phyloP scores from a whole-genome alignment of 2,329 filamentous ascomycete species.

The Monosporascus cannonballus region DNA sequence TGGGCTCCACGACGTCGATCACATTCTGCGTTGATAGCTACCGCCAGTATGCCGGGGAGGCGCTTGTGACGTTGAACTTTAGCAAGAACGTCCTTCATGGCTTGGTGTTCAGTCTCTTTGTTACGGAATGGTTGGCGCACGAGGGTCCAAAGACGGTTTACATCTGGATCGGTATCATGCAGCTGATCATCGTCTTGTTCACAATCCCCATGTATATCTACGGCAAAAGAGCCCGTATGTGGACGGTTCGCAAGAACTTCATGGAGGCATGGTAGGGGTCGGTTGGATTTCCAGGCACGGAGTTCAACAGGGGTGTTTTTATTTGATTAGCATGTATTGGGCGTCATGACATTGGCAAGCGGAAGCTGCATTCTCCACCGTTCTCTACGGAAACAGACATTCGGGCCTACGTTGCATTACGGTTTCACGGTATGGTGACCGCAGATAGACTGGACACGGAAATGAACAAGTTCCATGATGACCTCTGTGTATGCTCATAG shows the following conservation, averaged over 20 bases:
- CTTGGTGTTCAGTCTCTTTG: slow-evolving; percentile 81
- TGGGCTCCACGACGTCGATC: slow-evolving; percentile 86
- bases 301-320: no score
- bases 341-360: no score
- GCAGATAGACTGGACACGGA: no score
- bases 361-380: no score
- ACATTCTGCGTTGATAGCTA: slow-evolving; percentile 94
- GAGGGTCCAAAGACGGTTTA: slow-evolving; percentile 76
- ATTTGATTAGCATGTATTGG: no score
- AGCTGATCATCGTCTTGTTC: slow-evolving; percentile 65
- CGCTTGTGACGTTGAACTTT: slow-evolving; percentile 89
- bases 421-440: neutral
- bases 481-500: no score
- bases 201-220: slow-evolving; percentile 93
- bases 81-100: slow-evolving; percentile 92
- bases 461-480: no score
- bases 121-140: slow-evolving; percentile 72
- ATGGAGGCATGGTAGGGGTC: slow-evolving; percentile 63
- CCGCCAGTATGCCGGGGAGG: slow-evolving; percentile 87
- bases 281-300: neutral
- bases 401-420: neutral
- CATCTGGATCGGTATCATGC: slow-evolving; percentile 78
- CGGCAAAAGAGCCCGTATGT: slow-evolving; percentile 87
- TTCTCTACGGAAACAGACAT: no score
- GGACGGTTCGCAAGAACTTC: slow-evolving; percentile 80